Evolutionary conservation across 169 alveolate species (phyloP).

Genomic region (Cryptosporidium muris): DNA sequence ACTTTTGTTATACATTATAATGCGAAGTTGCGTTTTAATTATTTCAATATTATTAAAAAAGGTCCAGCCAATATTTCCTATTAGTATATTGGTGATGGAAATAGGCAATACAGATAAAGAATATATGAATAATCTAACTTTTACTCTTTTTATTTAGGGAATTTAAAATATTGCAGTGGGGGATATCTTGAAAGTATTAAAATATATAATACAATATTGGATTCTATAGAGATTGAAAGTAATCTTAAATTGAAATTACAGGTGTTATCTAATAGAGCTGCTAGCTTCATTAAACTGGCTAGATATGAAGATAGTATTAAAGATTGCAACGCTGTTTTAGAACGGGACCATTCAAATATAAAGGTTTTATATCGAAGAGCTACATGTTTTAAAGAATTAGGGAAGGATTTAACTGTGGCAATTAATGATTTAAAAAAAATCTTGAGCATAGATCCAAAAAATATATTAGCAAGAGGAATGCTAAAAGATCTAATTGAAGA

Average conservation of each 20-base stretch:
- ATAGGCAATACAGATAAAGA: no score
- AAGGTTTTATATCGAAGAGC: slow-evolving; percentile 49
- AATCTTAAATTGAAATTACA: slow-evolving; percentile 3
- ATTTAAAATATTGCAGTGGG: slow-evolving; percentile 8
- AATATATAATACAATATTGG: slow-evolving; percentile 16
- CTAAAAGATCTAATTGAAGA: neutral
- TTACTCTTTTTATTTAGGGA: slow-evolving; percentile 8
- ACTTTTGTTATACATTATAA: no score
- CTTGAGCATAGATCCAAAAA: slow-evolving; percentile 2
- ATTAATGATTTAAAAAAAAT: slow-evolving; percentile 34
- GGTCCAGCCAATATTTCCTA: no score
- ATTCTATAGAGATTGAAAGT: neutral
- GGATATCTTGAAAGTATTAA: slow-evolving; percentile 24
- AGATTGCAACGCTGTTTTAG: slow-evolving; percentile 15
- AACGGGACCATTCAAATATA: slow-evolving; percentile 2
- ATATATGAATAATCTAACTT: no score
- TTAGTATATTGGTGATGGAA: no score
- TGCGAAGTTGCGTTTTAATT: no score
- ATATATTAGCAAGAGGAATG: slow-evolving; percentile 3
- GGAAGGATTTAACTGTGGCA: neutral
- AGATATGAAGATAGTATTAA: slow-evolving; percentile 11
- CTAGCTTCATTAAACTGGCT: slow-evolving; percentile 17
- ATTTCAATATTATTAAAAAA: no score
- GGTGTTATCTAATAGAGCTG: slow-evolving; percentile 24
- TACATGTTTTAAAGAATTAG: slow-evolving; percentile 3